Conservation (phyloP, 352 stramenopile species). For the Globisporangium uncinulatum region DNA sequence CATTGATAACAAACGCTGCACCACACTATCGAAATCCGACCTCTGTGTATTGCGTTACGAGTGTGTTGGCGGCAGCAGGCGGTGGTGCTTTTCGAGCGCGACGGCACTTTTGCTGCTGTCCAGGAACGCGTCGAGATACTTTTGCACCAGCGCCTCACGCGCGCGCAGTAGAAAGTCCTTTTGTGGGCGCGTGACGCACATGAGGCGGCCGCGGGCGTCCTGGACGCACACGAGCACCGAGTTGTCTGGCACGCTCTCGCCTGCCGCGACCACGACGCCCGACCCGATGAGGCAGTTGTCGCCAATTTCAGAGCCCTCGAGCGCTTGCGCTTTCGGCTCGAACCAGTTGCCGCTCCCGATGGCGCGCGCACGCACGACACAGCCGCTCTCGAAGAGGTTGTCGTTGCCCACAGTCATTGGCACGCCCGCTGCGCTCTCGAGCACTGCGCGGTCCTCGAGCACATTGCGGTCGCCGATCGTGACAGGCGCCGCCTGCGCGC, state of each 20-base stretch:
- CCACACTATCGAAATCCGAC: too few relatives aligned
- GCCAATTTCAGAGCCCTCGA: slow-evolving; percentile 56
- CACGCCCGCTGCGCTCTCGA: slow-evolving; percentile 15
- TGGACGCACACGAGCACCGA: slow-evolving; percentile 66
- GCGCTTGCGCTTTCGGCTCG: slow-evolving; percentile 54
- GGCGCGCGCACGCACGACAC: slow-evolving; percentile 40
- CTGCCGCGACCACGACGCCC: slow-evolving; percentile 61
- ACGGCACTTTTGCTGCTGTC: slow-evolving; percentile 58
- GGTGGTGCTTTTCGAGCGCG: slow-evolving; percentile 77
- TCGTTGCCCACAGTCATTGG: slow-evolving; percentile 50
- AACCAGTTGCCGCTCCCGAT: slow-evolving; percentile 75
- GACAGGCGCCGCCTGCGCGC: slow-evolving; percentile 20
- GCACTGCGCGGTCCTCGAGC: slow-evolving; percentile 53
- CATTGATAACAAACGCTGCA: too few relatives aligned
- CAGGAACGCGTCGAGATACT: slow-evolving; percentile 72
- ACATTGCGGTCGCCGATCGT: slow-evolving; percentile 65
- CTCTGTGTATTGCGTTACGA: too few relatives aligned
- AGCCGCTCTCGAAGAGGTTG: slow-evolving; percentile 81
- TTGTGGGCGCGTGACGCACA: slow-evolving; percentile 45
- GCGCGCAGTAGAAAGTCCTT: slow-evolving; percentile 64
- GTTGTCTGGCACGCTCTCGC: slow-evolving; percentile 64
- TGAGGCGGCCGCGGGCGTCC: slow-evolving; percentile 17
- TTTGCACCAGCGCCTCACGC: slow-evolving; percentile 48
- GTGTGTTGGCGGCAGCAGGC: slow-evolving; percentile 27
- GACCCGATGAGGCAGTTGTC: slow-evolving; percentile 80